These are phyloP conservation scores for Neurospora cerealis DNA, from an alignment of 495 filamentous ascomycete species.

Conservation along the genomic window DNA sequence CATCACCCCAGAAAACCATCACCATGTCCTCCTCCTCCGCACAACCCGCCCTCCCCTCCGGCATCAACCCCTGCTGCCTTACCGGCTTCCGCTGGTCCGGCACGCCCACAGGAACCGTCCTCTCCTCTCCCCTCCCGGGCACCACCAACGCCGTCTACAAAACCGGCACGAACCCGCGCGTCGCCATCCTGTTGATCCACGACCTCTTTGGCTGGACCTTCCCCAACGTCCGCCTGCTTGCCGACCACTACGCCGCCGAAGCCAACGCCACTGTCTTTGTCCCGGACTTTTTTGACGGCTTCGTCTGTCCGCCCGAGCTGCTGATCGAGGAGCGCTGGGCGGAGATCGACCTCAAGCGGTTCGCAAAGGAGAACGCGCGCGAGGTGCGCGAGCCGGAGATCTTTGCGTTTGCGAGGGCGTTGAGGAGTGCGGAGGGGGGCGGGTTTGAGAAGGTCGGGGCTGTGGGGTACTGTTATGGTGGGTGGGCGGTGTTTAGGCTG, in stretches of 20 bases:
- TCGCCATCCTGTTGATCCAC: conserved; percentile 44
- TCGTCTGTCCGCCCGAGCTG: conserved; percentile 20
- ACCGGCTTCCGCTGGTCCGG: conserved; percentile 39
- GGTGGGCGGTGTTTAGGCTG: conserved; percentile 45
- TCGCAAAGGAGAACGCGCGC: conserved; percentile 29
- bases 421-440: conserved; percentile 20
- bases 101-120: conserved; percentile 27
- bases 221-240: conserved; percentile 44
- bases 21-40: neutral
- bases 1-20: neutral
- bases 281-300: conserved; percentile 45
- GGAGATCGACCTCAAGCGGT: conserved; percentile 31
- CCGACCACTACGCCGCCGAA: conserved; percentile 46
- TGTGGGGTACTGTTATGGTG: conserved; percentile 53
- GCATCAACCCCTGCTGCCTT: conserved; percentile 23
- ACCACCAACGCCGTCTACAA: conserved; percentile 33
- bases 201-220: conserved; percentile 53
- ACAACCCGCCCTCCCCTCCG: neutral
- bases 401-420: conserved; percentile 33
- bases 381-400: conserved; percentile 44
- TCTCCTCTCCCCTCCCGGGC: conserved; percentile 21
- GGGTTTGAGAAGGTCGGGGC: conserved; percentile 37
- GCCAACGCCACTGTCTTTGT: conserved; percentile 42
- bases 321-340: conserved; percentile 20
- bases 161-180: conserved; percentile 32